Percentiles rank a stretch among this genome's conserved stretches.
Conservation (phyloP, 2,329 filamentous ascomycete genomes). For the Tympanopsis confertula region DNA sequence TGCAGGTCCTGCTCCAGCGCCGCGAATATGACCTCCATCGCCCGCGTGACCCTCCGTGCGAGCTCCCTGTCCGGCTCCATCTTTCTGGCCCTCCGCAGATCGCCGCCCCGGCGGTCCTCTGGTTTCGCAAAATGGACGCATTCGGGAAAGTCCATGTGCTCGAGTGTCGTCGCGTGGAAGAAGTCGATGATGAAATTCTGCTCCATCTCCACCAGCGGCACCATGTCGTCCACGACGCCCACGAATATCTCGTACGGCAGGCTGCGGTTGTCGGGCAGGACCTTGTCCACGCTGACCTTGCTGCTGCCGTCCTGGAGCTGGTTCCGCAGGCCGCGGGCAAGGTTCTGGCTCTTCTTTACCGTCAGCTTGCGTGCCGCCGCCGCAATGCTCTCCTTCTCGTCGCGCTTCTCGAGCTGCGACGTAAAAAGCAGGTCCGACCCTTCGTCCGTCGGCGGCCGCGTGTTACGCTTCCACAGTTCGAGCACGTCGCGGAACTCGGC, state of each 20-base stretch:
- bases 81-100: conserved; percentile 61
- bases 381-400: conserved; percentile 63
- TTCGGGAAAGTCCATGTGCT: conserved; percentile 74
- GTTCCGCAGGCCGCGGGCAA: conserved; percentile 62
- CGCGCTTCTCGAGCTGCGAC: conserved; percentile 62
- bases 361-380: conserved; percentile 79
- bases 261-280: conserved; percentile 43
- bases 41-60: conserved; percentile 71
- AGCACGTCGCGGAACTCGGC: conserved; percentile 71
- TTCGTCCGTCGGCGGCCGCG: conserved; percentile 54
- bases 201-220: conserved; percentile 78
- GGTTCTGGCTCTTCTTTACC: conserved; percentile 83
- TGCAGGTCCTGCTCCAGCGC: conserved; percentile 73
- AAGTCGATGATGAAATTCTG: conserved; percentile 97
- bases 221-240: conserved; percentile 67
- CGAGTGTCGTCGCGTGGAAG: conserved; percentile 83
- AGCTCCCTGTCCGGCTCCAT: conserved; percentile 83
- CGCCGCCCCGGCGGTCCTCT: conserved; percentile 56
- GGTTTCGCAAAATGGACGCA: conserved; percentile 56
- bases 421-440: conserved; percentile 83
- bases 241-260: conserved; percentile 74
- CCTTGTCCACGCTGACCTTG: conserved; percentile 40
- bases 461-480: conserved; percentile 68
- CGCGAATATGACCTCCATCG: conserved; percentile 79
- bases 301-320: conserved; percentile 47